Percentiles rank a stretch among this genome's conserved stretches.
Evolutionary conservation across 495 filamentous ascomycete genomes (phyloP).

Genomic region (Xylaria intraflava): DNA sequence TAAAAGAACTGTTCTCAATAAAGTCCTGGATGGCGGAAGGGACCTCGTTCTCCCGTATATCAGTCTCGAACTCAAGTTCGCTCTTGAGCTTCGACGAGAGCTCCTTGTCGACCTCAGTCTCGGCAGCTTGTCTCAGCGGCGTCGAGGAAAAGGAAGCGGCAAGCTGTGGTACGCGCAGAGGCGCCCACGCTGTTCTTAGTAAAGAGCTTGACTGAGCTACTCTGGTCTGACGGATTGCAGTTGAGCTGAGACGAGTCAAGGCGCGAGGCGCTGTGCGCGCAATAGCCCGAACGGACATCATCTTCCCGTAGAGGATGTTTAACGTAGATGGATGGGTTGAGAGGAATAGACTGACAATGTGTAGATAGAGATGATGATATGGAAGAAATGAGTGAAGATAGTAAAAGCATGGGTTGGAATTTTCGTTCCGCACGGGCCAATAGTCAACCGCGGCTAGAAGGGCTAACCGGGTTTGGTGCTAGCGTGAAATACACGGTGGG

Average conservation of each 20-base stretch:
- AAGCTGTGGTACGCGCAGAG: constrained; percentile 43
- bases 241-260: constrained; percentile 52
- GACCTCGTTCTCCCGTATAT: constrained; percentile 51
- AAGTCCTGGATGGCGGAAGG: constrained; percentile 64
- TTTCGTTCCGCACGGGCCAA: constrained; percentile 16
- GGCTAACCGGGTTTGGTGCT: too few species aligned
- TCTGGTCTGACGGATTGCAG: constrained; percentile 45
- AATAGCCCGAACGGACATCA: constrained; percentile 69
- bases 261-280: constrained; percentile 66
- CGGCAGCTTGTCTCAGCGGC: constrained; percentile 41
- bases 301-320: constrained; percentile 35
- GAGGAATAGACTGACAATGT: neutral
- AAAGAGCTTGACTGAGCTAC: constrained; percentile 27
- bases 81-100: constrained; percentile 70
- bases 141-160: constrained; percentile 71
- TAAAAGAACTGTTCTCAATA: constrained; percentile 60
- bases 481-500: neutral
- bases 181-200: constrained; percentile 26
- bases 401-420: constrained; percentile 1
- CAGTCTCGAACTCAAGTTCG: constrained; percentile 62
- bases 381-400: neutral
- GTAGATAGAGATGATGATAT: neutral
- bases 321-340: neutral
- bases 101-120: constrained; percentile 58
- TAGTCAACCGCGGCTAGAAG: neutral